Evolutionary conservation across 1,284 basidiomycete genomes (phyloP).

Genomic region (Volvariella volvacea): DNA sequence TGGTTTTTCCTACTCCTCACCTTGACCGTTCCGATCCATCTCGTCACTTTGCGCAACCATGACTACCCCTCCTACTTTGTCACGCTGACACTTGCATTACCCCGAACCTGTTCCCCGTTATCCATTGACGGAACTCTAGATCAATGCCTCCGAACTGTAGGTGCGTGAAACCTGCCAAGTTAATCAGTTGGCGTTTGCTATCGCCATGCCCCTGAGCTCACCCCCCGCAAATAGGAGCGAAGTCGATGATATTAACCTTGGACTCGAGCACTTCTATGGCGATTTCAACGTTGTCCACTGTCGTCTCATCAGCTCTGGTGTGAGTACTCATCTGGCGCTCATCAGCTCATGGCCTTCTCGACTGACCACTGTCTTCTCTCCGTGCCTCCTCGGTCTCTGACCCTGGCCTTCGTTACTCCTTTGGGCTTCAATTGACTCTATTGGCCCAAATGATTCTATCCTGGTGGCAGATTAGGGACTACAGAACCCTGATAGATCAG

Average conservation of each 20-base stretch:
- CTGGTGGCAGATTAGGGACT: constrained; percentile 55
- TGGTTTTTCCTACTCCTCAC: background rate
- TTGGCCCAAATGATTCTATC: too few relatives aligned
- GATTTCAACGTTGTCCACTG: constrained; percentile 71
- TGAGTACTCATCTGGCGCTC: constrained; percentile 26
- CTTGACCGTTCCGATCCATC: too few relatives aligned
- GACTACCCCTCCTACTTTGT: too few relatives aligned
- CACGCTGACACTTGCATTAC: too few relatives aligned
- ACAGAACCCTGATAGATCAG: constrained; percentile 56
- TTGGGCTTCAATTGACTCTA: too few relatives aligned
- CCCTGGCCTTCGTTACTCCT: background rate
- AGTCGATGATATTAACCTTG: constrained; percentile 77
- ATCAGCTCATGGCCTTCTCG: background rate
- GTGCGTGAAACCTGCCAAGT: constrained; percentile 25
- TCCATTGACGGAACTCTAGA: constrained; percentile 23
- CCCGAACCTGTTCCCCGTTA: background rate
- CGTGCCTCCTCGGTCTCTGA: background rate
- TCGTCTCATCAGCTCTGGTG: constrained; percentile 63
- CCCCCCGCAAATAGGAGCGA: constrained; percentile 49
- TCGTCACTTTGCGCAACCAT: too few relatives aligned
- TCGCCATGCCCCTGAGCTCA: constrained; percentile 3
- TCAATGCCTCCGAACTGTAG: constrained; percentile 64
- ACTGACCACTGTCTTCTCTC: background rate
- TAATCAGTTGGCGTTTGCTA: constrained; percentile 4
- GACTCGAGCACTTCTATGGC: constrained; percentile 72